Base-by-base conservation (phyloP, 164 flowering plant genomes). In the Sedum album region DNA sequence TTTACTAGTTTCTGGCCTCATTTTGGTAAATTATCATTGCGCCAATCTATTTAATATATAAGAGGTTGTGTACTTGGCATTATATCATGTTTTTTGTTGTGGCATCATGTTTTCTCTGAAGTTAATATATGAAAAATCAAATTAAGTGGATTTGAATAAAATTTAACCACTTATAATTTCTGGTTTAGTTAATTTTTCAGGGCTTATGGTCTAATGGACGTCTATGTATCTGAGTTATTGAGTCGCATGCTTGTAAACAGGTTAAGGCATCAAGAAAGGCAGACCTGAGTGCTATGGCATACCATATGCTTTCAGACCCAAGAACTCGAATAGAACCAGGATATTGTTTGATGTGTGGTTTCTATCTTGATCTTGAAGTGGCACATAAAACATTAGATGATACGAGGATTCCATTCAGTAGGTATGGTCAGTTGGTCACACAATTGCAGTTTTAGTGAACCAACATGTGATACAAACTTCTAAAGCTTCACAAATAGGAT, bases 301-400 rank as follows among this genome's bases (percentile, higher is more conserved):
- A 33, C 38, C 61, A 65, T 64, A 63, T 77, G 48, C 69, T 83
- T 66, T 72, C 79, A 63, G 39, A 71, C 55, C 55, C 36, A 61
- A 18, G 46, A 42, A 39, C 53, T 73, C 73, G 31, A 68, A 39
- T 73, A 51, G 65, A 75, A 75, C 83, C 84, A 71, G 92, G 85
- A 30, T 60, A 38, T 70, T 93, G 98, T 75, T 73, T 86, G 75
- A 75, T 69, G 51, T 93, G 98, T 78, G 85, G 88, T 68, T 77
- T 82, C 33, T 63, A 66, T 62, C 65, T 79, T 67, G 85, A 90
- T 76, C 63, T 90, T 41, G 81, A 78, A 75, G 76, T 79, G 42
- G 79, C 81, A 25, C 68, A 31, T 68, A 71, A 71, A 31, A 66
- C 75, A 55, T 72, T 77, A 14, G 68, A 72, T 13, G 73, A 81